Conservation (phyloP, 441 rosid species). For the Hypseocharis bilobata region DNA sequence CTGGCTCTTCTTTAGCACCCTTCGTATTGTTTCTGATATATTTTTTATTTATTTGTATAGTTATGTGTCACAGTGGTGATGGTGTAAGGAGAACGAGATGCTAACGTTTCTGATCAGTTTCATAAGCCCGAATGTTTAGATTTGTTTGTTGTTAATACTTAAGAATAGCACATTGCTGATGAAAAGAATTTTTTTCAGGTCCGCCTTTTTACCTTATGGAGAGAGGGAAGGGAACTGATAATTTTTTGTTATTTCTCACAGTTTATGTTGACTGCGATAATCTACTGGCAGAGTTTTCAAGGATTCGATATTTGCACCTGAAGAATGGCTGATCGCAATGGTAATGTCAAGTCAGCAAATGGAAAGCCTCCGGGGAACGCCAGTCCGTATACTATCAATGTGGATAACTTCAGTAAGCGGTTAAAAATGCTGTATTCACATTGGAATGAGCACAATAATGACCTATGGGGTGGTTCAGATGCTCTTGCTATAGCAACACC, state of each 20-base stretch:
- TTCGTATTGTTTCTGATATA: neutral
- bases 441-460: conserved; percentile 45
- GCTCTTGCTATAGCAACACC: conserved; percentile 67
- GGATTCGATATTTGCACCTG: conserved; percentile 9
- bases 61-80: too few species aligned
- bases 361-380: conserved; percentile 39
- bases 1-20: neutral
- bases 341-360: conserved; percentile 32
- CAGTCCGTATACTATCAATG: conserved; percentile 43
- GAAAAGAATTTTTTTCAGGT: neutral
- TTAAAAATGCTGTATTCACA: conserved; percentile 48
- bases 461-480: conserved; percentile 59
- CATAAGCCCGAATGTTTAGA: neutral
- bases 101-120: neutral
- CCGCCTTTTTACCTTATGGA: neutral
- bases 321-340: conserved; percentile 44
- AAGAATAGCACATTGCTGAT: conserved; percentile 2
- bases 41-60: neutral
- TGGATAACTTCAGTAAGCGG: conserved; percentile 54
- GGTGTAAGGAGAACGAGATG: neutral
- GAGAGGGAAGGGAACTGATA: conserved; percentile 15
- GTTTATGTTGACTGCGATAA: conserved; percentile 9
- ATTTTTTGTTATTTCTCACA: conserved; percentile 9
- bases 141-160: neutral
- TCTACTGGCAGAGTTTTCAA: conserved; percentile 3